Evolutionary conservation across 1,139 yeast genomes (phyloP), one percentile per base, ranked within the genome.

Genomic region (Meyerozyma smithsonii): DNA sequence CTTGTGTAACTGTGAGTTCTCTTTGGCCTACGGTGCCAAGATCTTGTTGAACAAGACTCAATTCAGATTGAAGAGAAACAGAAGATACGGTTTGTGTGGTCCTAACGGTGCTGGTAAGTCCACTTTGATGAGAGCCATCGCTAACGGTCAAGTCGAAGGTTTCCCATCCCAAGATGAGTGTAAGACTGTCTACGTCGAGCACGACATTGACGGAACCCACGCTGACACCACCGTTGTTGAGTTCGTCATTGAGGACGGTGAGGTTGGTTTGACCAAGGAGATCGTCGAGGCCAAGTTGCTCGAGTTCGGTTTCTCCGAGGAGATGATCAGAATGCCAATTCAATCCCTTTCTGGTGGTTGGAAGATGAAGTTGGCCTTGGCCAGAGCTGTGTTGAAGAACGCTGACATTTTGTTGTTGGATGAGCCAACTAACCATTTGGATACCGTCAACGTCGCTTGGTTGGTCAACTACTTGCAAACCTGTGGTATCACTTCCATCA

Each of bases 91-190:
- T 88, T 81, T 92, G 59, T 90, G 97, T 79, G 98, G 98, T 77
- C 97, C 97, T 66, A 92, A 92, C 75, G 98, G 98, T 85, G 96
- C 97, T 62, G 98, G 98, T 86, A 92, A 92, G 79, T 92, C 97
- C 56, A 92, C 98, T 58, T 84, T 92, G 72, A 89, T 92, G 97
- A 88, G 97, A 81, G 97, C 98, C 59, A 87, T 92, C 74, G 97
- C 97, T 58, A 90, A 92, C 77, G 97, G 97, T 71, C 97, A 92
- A 81, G 97, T 92, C 64, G 97, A 92, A 69, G 97, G 97, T 72
- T 92, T 92, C 96, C 98, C 98, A 77, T 74, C 94, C 59, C 96
- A 89, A 76, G 95, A 87, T 42, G 97, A 88, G 77, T 88, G 96
- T 77, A 88, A 89, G 81, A 92, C 98, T 58, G 96, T 92, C 61